Percentiles rank a stretch among this genome's conserved stretches.
Evolutionary conservation across 352 stramenopile genomes (phyloP).

Genomic region (Phytophthora citricola): DNA sequence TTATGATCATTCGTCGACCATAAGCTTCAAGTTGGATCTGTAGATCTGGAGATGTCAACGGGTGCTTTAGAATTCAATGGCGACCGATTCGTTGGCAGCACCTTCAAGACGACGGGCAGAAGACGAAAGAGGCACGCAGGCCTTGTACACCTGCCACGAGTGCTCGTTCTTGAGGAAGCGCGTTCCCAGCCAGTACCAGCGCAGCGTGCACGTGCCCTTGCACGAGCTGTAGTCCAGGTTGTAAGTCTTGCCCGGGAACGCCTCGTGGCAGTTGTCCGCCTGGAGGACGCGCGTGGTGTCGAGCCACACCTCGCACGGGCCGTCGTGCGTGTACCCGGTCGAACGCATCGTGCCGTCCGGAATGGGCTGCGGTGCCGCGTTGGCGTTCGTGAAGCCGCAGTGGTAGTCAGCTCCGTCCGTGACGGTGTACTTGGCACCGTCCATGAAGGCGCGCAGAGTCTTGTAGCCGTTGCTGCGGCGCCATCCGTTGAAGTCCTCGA

Average conservation of each 20-base stretch:
- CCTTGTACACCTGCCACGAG: conserved; percentile 65
- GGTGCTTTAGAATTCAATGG: conserved; percentile 26
- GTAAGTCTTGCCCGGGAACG: conserved; percentile 42
- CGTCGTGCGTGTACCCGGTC: conserved; percentile 58
- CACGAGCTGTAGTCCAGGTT: conserved; percentile 58
- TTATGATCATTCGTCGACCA: conserved; percentile 1
- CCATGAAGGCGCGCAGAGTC: conserved; percentile 56
- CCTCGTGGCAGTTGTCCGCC: conserved; percentile 48
- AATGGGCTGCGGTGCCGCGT: conserved; percentile 38
- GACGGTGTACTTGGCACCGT: conserved; percentile 47
- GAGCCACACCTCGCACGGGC: conserved; percentile 59
- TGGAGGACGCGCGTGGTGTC: conserved; percentile 46
- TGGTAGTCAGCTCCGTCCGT: conserved; percentile 39
- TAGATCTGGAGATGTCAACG: too few relatives aligned
- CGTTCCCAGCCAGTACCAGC: conserved; percentile 53
- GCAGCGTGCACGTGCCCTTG: conserved; percentile 45
- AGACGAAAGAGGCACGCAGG: conserved; percentile 42
- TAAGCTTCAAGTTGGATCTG: conserved; percentile 5
- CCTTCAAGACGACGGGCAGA: conserved; percentile 31
- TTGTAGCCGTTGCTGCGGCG: conserved; percentile 52
- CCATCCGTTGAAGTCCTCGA: conserved; percentile 51
- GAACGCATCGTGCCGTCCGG: conserved; percentile 42
- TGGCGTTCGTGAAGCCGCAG: conserved; percentile 43
- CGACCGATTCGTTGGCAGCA: conserved; percentile 33
- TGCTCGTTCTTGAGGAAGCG: conserved; percentile 58